Percentiles rank a stretch among this genome's conserved stretches.
Conservation (phyloP, 352 stramenopile species). For the Pythium rishiriense region DNA sequence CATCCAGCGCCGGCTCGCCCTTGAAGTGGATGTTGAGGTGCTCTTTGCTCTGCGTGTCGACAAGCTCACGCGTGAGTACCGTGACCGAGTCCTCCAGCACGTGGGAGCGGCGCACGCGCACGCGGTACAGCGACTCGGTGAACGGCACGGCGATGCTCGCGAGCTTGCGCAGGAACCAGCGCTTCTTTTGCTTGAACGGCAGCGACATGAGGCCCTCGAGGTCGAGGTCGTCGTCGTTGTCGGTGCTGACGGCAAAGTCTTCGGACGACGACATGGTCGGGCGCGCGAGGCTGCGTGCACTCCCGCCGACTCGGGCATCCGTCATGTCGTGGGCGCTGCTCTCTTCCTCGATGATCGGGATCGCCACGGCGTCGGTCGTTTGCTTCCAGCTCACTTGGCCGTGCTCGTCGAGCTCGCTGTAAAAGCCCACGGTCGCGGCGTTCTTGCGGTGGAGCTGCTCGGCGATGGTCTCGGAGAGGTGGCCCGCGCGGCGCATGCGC, state of each 20-base stretch:
- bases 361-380: constrained; percentile 27
- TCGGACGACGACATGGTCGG: constrained; percentile 11
- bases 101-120: constrained; percentile 51
- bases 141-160: constrained; percentile 53
- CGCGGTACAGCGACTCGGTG: constrained; percentile 59
- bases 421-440: constrained; percentile 35
- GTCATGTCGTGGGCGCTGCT: constrained; percentile 1
- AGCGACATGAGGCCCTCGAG: constrained; percentile 45
- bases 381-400: constrained; percentile 29
- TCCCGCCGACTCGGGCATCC: background rate
- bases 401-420: constrained; percentile 32
- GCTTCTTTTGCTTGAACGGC: constrained; percentile 43
- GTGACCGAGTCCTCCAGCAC: constrained; percentile 72
- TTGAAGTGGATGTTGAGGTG: constrained; percentile 78
- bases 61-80: constrained; percentile 40
- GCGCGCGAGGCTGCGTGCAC: background rate
- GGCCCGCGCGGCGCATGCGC: constrained; percentile 16
- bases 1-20: constrained; percentile 64
- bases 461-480: constrained; percentile 31
- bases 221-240: constrained; percentile 24
- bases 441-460: constrained; percentile 52
- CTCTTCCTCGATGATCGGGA: constrained; percentile 17
- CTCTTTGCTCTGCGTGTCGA: constrained; percentile 37
- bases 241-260: background rate
- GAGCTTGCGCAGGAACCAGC: constrained; percentile 72